Conservation (phyloP, 129 eudicot genomes). For the Flaveria bidentis region DNA sequence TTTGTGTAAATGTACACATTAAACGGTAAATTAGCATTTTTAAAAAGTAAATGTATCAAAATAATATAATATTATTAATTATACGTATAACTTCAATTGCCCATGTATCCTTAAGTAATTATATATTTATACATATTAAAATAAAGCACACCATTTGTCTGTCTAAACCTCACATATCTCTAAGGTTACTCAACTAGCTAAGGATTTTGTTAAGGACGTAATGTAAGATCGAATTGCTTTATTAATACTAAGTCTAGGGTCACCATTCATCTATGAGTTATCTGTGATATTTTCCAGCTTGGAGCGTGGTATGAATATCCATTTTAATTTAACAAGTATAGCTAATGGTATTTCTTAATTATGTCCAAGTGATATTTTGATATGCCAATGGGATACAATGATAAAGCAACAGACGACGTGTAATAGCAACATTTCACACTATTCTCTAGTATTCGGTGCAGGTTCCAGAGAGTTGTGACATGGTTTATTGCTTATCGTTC, state of each 20-base stretch:
- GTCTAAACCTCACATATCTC: constrained; percentile 8
- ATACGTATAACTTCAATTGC: neutral
- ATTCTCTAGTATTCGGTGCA: constrained; percentile 6
- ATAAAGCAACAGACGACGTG: constrained; percentile 18
- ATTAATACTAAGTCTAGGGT: neutral
- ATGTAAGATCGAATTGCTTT: constrained; percentile 3
- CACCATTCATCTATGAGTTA: constrained; percentile 19
- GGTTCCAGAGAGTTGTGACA: constrained; percentile 8
- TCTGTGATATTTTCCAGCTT: neutral
- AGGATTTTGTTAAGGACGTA: neutral
- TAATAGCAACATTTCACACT: neutral
- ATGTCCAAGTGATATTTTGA: constrained; percentile 3
- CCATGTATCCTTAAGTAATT: neutral
- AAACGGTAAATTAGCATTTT: constrained; percentile 10
- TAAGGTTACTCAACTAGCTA: constrained; percentile 11
- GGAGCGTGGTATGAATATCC: neutral
- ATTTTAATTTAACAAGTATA: constrained; percentile 10
- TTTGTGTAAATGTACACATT: constrained; percentile 1
- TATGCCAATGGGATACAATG: constrained; percentile 20
- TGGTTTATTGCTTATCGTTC: constrained; percentile 17
- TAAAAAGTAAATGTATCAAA: neutral
- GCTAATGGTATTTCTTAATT: constrained; percentile 5
- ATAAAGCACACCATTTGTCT: neutral
- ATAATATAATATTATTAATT: neutral
- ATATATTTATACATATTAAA: neutral